Conservation (phyloP, 1,139 yeast species). For the Meyerozyma guilliermondii region DNA sequence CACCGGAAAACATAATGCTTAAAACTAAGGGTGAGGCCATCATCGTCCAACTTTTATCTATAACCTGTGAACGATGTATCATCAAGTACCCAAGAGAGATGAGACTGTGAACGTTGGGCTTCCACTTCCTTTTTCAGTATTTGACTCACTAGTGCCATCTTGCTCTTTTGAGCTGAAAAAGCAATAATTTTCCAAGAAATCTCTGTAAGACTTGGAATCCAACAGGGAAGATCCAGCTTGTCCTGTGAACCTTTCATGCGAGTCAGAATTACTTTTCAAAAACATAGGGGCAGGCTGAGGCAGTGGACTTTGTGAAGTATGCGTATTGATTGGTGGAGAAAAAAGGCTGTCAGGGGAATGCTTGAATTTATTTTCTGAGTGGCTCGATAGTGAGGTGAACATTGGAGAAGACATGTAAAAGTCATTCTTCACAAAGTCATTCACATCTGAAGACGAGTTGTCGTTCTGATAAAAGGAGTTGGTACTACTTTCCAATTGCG, state of each 20-base stretch:
- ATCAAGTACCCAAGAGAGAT: neutral
- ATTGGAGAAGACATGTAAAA: constrained; percentile 35
- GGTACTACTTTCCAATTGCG: constrained; percentile 3
- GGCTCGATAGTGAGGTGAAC: constrained; percentile 5
- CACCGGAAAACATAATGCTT: neutral
- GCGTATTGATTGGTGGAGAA: neutral
- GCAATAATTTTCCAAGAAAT: constrained; percentile 67
- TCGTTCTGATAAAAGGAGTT: constrained; percentile 11
- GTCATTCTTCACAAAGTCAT: constrained; percentile 33
- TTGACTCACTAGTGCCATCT: constrained; percentile 13
- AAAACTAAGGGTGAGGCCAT: neutral
- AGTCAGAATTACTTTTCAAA: neutral
- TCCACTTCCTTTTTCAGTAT: neutral
- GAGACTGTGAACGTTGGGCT: neutral
- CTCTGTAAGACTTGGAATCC: constrained; percentile 62
- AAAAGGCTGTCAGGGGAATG: constrained; percentile 3
- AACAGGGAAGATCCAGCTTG: constrained; percentile 12
- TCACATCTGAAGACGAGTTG: constrained; percentile 12
- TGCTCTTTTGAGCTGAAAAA: constrained; percentile 34
- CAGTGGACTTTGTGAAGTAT: neutral
- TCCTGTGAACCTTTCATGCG: constrained; percentile 3
- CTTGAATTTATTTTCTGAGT: constrained; percentile 3
- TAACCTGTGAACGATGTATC: neutral
- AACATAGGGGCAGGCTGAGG: constrained; percentile 1
- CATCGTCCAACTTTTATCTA: neutral